Evolutionary conservation across 208 protist species (phyloP).

Genomic region (Borovskyia barvae): DNA sequence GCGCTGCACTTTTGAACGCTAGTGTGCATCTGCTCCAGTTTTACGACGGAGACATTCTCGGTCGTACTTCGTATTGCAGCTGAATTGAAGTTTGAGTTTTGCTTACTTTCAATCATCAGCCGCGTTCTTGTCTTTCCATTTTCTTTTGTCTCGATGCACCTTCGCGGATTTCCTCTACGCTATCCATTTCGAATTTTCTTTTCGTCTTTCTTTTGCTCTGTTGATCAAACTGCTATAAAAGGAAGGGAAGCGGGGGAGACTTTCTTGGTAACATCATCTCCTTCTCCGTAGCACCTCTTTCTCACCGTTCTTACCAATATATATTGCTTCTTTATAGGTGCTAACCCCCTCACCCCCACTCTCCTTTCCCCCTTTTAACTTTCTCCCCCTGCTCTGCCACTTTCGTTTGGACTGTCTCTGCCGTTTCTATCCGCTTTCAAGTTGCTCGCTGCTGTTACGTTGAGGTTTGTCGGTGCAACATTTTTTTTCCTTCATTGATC

Average conservation of each 20-base stretch:
- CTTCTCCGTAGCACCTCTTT: background rate
- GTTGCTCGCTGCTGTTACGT: background rate
- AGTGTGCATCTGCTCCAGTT: no score
- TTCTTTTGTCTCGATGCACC: background rate
- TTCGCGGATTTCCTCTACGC: no score
- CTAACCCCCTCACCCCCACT: background rate
- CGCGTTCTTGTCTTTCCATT: background rate
- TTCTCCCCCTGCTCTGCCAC: background rate
- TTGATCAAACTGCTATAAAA: constrained; percentile 1
- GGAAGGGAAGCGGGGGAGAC: constrained; percentile 4
- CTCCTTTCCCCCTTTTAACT: background rate
- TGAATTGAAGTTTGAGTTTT: background rate
- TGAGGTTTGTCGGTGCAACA: background rate
- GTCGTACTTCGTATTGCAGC: no score
- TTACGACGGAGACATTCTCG: no score
- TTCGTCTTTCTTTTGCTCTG: constrained; percentile 1
- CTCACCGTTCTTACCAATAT: background rate
- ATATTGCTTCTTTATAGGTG: background rate
- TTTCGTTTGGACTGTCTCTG: background rate
- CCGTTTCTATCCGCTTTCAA: background rate
- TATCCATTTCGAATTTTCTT: background rate
- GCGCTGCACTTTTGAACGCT: no score
- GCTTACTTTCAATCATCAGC: background rate
- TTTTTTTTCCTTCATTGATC: no score
- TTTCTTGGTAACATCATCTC: background rate